A percentile compares a stretch with the other conserved stretches of the same genome.
phyloP scores from a whole-genome alignment of 192 early-diverging fungal genomes.

The Podila horticola region DNA sequence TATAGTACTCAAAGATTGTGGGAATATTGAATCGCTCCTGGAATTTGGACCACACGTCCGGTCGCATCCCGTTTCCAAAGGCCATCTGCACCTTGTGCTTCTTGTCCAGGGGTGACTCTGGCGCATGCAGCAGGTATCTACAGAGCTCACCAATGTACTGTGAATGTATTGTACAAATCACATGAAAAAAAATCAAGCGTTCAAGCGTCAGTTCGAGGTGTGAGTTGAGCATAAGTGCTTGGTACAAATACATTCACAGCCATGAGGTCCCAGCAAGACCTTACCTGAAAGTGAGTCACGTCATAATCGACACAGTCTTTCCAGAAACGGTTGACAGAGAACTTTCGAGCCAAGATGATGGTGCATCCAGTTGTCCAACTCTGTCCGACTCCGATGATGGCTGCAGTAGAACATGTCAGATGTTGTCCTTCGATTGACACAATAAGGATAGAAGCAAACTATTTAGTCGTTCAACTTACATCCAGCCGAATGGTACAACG shows the following conservation, averaged over 20 bases:
- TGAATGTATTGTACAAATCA: neutral
- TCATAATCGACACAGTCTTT: conserved; percentile 58
- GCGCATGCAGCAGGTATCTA: conserved; percentile 68
- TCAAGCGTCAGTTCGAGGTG: neutral
- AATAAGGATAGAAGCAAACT: neutral
- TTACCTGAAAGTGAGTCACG: conserved; percentile 57
- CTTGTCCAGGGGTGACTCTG: conserved; percentile 58
- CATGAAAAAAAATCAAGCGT: neutral
- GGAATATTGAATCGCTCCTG: conserved; percentile 68
- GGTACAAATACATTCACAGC: neutral
- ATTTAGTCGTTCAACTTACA: conserved; percentile 30
- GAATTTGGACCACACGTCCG: conserved; percentile 73
- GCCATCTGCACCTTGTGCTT: conserved; percentile 63
- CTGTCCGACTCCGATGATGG: conserved; percentile 36
- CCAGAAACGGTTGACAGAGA: conserved; percentile 62
- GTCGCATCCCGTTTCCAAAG: conserved; percentile 77
- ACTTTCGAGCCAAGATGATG: conserved; percentile 65
- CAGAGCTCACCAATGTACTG: conserved; percentile 79
- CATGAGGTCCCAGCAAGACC: neutral
- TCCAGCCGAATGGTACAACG: conserved; percentile 72
- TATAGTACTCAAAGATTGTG: conserved; percentile 75
- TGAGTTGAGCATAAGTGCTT: too few relatives aligned
- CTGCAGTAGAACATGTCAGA: neutral
- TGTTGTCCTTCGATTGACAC: neutral
- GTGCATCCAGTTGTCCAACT: conserved; percentile 52